Conservation (phyloP, 2,329 filamentous ascomycete genomes). For the Stromatinia cepivora region DNA sequence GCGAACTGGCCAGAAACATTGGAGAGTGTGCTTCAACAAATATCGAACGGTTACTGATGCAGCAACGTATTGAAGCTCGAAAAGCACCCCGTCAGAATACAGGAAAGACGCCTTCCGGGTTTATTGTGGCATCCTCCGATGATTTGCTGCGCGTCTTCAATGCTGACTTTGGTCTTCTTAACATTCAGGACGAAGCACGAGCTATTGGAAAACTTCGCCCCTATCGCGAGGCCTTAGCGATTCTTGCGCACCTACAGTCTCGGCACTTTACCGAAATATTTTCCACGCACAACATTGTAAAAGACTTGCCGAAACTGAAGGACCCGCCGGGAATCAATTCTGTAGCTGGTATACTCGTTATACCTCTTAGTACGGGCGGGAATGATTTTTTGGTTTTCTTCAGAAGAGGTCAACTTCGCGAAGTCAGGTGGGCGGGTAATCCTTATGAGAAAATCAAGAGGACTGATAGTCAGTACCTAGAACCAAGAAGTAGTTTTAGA, state of each 20-base stretch:
- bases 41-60: constrained; percentile 29
- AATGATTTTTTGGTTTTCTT: constrained; percentile 90
- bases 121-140: constrained; percentile 29
- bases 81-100: constrained; percentile 22
- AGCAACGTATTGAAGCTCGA: constrained; percentile 26
- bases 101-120: constrained; percentile 27
- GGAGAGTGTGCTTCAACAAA: constrained; percentile 54
- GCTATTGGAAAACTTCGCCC: constrained; percentile 75
- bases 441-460: constrained; percentile 78
- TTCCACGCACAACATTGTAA: constrained; percentile 71
- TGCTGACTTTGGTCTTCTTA: constrained; percentile 64
- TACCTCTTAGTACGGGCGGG: constrained; percentile 74
- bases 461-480: constrained; percentile 67
- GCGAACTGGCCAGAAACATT: constrained; percentile 77
- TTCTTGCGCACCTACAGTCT: constrained; percentile 82
- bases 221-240: constrained; percentile 77
- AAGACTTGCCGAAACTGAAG: constrained; percentile 77
- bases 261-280: constrained; percentile 72
- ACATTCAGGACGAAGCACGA: constrained; percentile 86
- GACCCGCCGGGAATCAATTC: constrained; percentile 77
- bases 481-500: constrained; percentile 78
- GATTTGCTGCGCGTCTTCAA: constrained; percentile 31
- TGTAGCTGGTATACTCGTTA: constrained; percentile 79
- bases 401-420: constrained; percentile 70
- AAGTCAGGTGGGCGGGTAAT: constrained; percentile 80